A percentile compares a stretch with the other conserved stretches of the same genome.
phyloP scores from a whole-genome alignment of 331 rosid genomes.

The Acacia concinna region DNA sequence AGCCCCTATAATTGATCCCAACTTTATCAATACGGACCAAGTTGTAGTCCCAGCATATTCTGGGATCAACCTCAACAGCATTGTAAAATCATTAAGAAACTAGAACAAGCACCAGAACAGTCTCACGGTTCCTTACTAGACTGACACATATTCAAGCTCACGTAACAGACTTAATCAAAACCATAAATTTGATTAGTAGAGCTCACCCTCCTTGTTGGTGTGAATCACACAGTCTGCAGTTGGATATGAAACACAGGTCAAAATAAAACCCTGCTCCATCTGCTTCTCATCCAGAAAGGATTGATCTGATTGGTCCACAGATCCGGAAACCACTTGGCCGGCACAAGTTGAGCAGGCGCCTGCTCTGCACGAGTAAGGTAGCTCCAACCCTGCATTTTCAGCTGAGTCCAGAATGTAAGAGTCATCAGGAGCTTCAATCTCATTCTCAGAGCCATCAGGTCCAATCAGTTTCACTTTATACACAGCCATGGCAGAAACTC shows the following conservation, averaged over 20 bases:
- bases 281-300: slow-evolving; percentile 62
- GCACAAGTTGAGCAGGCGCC: slow-evolving; percentile 88
- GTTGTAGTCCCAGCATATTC: background rate
- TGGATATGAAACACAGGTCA: slow-evolving; percentile 65
- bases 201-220: slow-evolving; percentile 67
- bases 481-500: slow-evolving; percentile 57
- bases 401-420: slow-evolving; percentile 67
- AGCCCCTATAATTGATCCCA: background rate
- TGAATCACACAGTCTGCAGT: slow-evolving; percentile 61
- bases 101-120: slow-evolving; percentile 14
- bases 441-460: slow-evolving; percentile 55
- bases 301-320: slow-evolving; percentile 63
- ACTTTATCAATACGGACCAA: background rate
- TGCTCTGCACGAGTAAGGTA: slow-evolving; percentile 76
- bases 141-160: slow-evolving; percentile 8
- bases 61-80: background rate
- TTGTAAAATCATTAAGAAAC: slow-evolving; percentile 3
- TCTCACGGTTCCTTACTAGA: slow-evolving; percentile 13
- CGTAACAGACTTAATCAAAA: slow-evolving; percentile 1
- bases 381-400: slow-evolving; percentile 64
- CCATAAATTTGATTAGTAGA: slow-evolving; percentile 25
- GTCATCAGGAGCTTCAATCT: slow-evolving; percentile 68
- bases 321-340: slow-evolving; percentile 43
- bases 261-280: slow-evolving; percentile 49
- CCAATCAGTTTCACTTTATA: slow-evolving; percentile 69